Evolutionary conservation across 441 rosid genomes (phyloP).

Genomic region (Cnidoscolus chayamansa): DNA sequence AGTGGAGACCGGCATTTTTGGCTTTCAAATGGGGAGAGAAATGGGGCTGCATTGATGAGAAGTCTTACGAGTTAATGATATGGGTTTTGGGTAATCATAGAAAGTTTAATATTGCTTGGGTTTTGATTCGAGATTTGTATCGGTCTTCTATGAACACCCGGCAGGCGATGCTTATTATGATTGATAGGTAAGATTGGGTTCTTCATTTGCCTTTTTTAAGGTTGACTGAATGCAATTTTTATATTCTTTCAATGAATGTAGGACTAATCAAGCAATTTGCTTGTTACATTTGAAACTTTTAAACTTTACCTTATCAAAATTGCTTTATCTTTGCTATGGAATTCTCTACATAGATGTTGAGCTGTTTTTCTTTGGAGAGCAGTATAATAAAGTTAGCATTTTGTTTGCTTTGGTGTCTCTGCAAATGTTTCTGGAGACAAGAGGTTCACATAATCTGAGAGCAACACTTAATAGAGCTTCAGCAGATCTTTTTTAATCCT

Average conservation of each 20-base stretch:
- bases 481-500: not conserved
- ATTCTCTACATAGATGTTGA: not conserved
- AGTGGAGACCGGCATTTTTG: constrained; percentile 66
- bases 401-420: not conserved
- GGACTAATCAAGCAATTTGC: not conserved
- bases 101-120: constrained; percentile 78
- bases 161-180: constrained; percentile 68
- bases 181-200: constrained; percentile 56
- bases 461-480: not conserved
- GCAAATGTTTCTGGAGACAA: not conserved
- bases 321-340: not conserved
- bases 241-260: not conserved
- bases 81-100: constrained; percentile 65
- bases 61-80: constrained; percentile 49
- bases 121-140: constrained; percentile 66
- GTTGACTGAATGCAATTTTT: not conserved
- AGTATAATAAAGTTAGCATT: not conserved
- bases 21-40: constrained; percentile 74
- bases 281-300: not conserved
- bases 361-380: not conserved
- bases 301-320: not conserved
- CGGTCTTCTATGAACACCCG: constrained; percentile 44
- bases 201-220: not conserved
- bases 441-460: not conserved
- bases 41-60: constrained; percentile 44